These are phyloP conservation scores for Fusarium staphyleae DNA, from an alignment of 2,329 filamentous ascomycete species.

Conservation along the genomic window DNA sequence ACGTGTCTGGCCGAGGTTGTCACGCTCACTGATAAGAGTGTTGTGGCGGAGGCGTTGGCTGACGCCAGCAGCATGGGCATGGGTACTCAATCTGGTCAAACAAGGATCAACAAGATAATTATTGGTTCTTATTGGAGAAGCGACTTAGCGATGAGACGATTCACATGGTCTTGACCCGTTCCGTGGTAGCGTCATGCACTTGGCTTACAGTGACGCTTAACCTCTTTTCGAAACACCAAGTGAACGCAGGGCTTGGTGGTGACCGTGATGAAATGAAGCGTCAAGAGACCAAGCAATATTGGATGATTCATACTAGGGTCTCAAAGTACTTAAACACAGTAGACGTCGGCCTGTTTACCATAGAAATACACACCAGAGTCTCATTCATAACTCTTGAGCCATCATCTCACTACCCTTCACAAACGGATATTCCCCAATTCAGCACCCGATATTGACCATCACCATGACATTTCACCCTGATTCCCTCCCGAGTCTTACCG, in stretches of 20 bases:
- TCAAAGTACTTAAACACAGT: neutral
- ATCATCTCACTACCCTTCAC: neutral
- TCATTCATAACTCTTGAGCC: too few species aligned
- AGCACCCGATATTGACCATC: neutral
- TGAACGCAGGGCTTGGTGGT: neutral
- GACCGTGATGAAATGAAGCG: neutral
- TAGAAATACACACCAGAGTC: too few species aligned
- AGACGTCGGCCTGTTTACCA: too few species aligned
- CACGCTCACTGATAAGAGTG: too few species aligned
- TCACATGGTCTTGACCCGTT: neutral
- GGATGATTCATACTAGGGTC: neutral
- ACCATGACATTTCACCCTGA: conserved; percentile 15
- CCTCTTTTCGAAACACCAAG: conserved; percentile 4
- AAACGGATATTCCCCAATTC: neutral
- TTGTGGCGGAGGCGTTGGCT: neutral
- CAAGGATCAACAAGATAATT: neutral
- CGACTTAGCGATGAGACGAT: neutral
- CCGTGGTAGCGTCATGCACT: neutral
- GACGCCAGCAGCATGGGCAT: neutral
- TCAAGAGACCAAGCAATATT: neutral
- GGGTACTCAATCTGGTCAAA: neutral
- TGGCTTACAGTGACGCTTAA: conserved; percentile 1
- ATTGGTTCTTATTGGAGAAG: neutral
- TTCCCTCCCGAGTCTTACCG: conserved; percentile 3
- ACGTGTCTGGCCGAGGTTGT: too few species aligned